These are phyloP conservation scores for Rhynchospora pubera DNA, from an alignment of 176 grass and related monocot genomes.

Conservation along the genomic window DNA sequence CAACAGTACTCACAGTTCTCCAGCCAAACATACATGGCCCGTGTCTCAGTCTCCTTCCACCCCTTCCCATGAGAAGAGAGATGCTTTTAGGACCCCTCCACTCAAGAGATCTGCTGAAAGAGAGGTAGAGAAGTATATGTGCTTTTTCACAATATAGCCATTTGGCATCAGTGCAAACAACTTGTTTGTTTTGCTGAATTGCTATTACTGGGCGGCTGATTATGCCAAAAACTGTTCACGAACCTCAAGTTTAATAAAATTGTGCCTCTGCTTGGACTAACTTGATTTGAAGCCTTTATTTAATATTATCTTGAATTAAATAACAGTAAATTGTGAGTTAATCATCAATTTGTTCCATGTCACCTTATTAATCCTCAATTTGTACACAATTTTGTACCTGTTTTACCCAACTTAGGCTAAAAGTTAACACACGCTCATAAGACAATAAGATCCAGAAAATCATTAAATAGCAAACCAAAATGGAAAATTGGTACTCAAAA, in stretches of 20 bases:
- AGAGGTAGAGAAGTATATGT: slow-evolving; percentile 9
- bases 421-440: neutral
- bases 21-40: neutral
- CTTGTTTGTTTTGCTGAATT: neutral
- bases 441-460: neutral
- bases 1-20: neutral
- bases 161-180: neutral
- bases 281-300: neutral
- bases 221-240: neutral
- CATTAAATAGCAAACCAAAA: neutral
- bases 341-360: neutral
- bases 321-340: too few species aligned
- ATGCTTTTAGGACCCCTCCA: neutral
- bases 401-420: neutral
- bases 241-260: neutral
- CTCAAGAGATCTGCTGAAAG: neutral
- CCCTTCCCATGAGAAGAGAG: slow-evolving; percentile 1
- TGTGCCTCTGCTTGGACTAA: neutral
- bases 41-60: neutral
- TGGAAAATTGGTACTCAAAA: neutral
- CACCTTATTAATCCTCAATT: neutral
- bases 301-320: neutral
- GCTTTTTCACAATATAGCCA: neutral
- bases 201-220: neutral
- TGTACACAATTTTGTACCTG: neutral